Evolutionary conservation across 257 asterid genomes (phyloP), one percentile per base, ranked within the genome.

Genomic region (Agastache rugosa): DNA sequence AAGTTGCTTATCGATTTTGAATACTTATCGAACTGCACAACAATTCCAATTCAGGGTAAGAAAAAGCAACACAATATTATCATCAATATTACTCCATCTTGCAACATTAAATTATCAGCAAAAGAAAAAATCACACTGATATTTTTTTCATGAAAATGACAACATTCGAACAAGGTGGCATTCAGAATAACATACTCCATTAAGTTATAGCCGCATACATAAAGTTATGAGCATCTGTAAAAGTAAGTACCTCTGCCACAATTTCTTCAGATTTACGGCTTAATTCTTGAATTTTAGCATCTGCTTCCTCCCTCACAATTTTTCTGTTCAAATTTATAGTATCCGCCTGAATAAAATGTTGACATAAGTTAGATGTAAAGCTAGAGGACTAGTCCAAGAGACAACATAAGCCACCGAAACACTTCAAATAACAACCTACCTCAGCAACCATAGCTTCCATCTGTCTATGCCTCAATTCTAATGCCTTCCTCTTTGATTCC

Each of bases 361-460:
- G 20, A 16, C 59, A 75, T 22, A 67, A 66, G 73, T 67, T 50
- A 72, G 69, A 39, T 37, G 16, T 74, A 22, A 61, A 60, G 71
- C 68, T 34, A 48, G 35, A 44, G 29, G 67, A 69, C 29, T 54
- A 37, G 63, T 47, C 56, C 51, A 35, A 50, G 25, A 37, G 15
- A 37, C 48, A 20, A 51, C 51, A 34, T 19, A 71, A 61, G 42
- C 77, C 34, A 42, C 39, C 15, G 19, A 16, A 69, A 51, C 22
- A 58, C 69, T 62, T 70, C 45, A 77, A 53, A 23, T 60, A 71
- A 59, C 15, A 71, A 56, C 45, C 31, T 80, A 90, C 97, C 97
- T 91, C 90, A 35, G 83, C 85, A 55, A 91, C 81, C 69, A 81
- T 77, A 41, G 87, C 80, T 74, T 91, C 96, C 82, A 93, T 86